A percentile compares a stretch with the other conserved stretches of the same genome.
These are phyloP conservation scores for Chlamydomonas urium DNA, from an alignment of 139 green algal genomes.

Conservation along the genomic window DNA sequence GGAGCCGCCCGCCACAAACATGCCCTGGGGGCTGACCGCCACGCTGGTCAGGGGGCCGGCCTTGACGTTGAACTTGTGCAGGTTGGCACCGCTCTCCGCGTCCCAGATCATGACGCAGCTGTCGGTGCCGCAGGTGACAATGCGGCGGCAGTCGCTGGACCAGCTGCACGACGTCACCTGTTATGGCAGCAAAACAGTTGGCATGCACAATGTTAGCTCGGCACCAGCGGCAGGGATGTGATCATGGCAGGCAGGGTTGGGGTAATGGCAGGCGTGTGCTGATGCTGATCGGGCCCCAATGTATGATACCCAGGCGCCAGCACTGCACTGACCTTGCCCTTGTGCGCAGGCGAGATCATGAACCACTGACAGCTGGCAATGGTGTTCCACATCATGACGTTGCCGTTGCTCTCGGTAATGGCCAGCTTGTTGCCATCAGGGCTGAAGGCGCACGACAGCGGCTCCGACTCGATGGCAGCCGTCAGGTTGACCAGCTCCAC, in stretches of 20 bases:
- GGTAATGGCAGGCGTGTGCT: too few species aligned
- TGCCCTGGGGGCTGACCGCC: conserved; percentile 22
- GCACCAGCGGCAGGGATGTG: too few species aligned
- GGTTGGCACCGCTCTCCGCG: conserved; percentile 28
- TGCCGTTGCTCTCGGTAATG: conserved; percentile 41
- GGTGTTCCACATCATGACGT: conserved; percentile 44
- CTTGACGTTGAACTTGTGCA: conserved; percentile 38
- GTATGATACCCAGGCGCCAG: too few species aligned
- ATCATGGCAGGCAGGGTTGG: too few species aligned
- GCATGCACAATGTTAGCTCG: too few species aligned
- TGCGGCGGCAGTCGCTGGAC: conserved; percentile 39
- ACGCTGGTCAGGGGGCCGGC: conserved; percentile 30
- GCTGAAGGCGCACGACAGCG: conserved; percentile 41
- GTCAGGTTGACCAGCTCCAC: conserved; percentile 42
- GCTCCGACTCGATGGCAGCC: conserved; percentile 37
- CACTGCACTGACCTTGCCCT: conserved; percentile 18
- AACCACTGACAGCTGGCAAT: conserved; percentile 43
- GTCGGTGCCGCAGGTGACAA: conserved; percentile 35
- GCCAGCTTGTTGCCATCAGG: conserved; percentile 46
- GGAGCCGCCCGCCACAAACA: conserved; percentile 19
- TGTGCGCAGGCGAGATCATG: conserved; percentile 30
- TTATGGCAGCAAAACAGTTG: too few species aligned
- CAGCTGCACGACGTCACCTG: conserved; percentile 32
- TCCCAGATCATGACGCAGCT: conserved; percentile 33
- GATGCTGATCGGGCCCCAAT: too few species aligned